phyloP scores from a whole-genome alignment of 139 green algal genomes.

The Coccomyxa sp. region DNA sequence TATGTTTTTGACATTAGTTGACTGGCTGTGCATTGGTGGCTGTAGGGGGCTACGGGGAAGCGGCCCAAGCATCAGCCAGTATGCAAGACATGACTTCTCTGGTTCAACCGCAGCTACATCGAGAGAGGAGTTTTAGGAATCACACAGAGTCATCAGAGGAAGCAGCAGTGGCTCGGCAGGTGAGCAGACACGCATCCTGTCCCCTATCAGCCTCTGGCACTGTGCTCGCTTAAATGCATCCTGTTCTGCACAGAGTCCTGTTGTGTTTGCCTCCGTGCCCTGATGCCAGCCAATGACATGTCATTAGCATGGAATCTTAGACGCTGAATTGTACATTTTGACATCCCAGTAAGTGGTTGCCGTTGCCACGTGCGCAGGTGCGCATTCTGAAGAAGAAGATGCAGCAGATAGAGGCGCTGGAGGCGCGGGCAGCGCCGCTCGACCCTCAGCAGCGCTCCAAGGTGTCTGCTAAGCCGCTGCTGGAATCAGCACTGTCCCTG shows the following conservation, averaged over 20 bases:
- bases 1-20: not conserved
- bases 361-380: slow-evolving; percentile 21
- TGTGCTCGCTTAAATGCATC: no score
- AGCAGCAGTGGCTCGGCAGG: slow-evolving; percentile 6
- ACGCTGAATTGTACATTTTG: no score
- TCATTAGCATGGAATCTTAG: no score
- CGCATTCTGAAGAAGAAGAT: slow-evolving; percentile 77
- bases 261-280: no score
- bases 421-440: slow-evolving; percentile 29
- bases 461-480: slow-evolving; percentile 35
- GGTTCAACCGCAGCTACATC: not conserved
- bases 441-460: slow-evolving; percentile 80
- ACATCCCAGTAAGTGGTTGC: no score
- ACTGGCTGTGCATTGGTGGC: not conserved
- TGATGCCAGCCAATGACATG: no score
- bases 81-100: not conserved
- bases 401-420: slow-evolving; percentile 66
- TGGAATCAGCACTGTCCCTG: slow-evolving; percentile 42
- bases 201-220: no score
- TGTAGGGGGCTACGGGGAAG: no score
- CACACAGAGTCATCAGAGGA: slow-evolving; percentile 7
- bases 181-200: not conserved
- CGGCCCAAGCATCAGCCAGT: no score
- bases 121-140: slow-evolving; percentile 14
- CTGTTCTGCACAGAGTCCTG: no score